phyloP scores from a whole-genome alignment of 2,329 filamentous ascomycete species.

The Aspergillus brunneoviolaceus region DNA sequence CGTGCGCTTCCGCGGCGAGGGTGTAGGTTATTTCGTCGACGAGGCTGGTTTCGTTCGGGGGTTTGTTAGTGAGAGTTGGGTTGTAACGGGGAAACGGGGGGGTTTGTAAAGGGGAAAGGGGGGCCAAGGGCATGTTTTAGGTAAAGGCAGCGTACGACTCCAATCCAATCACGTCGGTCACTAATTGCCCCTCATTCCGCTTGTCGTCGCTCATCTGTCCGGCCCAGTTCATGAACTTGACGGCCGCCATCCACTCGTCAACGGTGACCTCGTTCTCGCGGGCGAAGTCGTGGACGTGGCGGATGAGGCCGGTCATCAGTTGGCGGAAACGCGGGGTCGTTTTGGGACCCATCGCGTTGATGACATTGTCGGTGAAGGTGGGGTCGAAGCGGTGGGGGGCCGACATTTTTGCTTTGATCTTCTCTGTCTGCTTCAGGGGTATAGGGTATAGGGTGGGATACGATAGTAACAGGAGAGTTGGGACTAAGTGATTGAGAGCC shows the following conservation, averaged over 20 bases:
- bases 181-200: constrained; percentile 63
- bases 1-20: constrained; percentile 53
- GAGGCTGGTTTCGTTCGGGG: constrained; percentile 40
- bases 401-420: constrained; percentile 20
- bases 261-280: constrained; percentile 59
- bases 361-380: constrained; percentile 65
- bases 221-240: constrained; percentile 60
- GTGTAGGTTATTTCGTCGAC: constrained; percentile 81
- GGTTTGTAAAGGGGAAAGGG: too few relatives aligned
- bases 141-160: constrained; percentile 48
- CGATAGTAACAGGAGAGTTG: background rate
- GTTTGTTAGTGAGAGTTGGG: background rate
- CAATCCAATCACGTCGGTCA: constrained; percentile 59
- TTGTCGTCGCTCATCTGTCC: constrained; percentile 62
- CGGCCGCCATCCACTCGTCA: constrained; percentile 59
- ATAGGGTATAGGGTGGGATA: too few relatives aligned
- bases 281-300: constrained; percentile 60
- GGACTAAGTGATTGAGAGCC: background rate
- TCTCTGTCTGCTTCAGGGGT: background rate
- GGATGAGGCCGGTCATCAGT: constrained; percentile 56
- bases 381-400: constrained; percentile 44
- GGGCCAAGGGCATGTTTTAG: too few relatives aligned
- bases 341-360: constrained; percentile 72
- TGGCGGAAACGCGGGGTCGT: constrained; percentile 65
- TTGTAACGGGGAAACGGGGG: too few relatives aligned